These are phyloP conservation scores for Sporisorium iseilematis-ciliati DNA, from an alignment of 1,284 basidiomycete species.

Conservation along the genomic window DNA sequence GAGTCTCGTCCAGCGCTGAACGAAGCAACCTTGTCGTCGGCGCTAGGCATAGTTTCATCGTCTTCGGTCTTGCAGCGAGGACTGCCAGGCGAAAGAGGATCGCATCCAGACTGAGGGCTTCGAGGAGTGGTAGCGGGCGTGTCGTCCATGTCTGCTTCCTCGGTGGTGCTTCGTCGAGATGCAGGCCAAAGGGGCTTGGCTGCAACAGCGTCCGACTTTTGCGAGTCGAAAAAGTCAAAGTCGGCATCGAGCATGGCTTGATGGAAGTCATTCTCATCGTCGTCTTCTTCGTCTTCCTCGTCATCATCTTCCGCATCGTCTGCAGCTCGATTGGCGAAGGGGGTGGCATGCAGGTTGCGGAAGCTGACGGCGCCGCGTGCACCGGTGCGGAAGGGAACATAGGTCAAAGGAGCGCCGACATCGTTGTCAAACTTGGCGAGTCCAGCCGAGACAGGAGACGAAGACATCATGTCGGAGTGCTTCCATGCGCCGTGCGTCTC, in stretches of 20 bases:
- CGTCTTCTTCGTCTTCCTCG: slow-evolving; percentile 46
- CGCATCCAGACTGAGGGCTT: slow-evolving; percentile 51
- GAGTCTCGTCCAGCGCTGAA: slow-evolving; percentile 36
- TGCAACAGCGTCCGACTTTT: slow-evolving; percentile 25
- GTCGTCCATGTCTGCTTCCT: slow-evolving; percentile 48
- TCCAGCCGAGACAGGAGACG: slow-evolving; percentile 39
- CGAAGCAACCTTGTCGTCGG: slow-evolving; percentile 12
- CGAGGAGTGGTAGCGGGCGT: slow-evolving; percentile 57
- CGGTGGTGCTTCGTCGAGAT: slow-evolving; percentile 18
- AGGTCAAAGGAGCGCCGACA: slow-evolving; percentile 26
- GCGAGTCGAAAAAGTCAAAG: slow-evolving; percentile 55
- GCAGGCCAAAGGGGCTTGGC: slow-evolving; percentile 24
- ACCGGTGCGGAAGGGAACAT: slow-evolving; percentile 24
- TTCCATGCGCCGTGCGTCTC: slow-evolving; percentile 18
- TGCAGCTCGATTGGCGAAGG: slow-evolving; percentile 11
- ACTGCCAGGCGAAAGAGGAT: slow-evolving; percentile 40
- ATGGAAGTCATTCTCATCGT: slow-evolving; percentile 66
- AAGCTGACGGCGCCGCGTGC: slow-evolving; percentile 15
- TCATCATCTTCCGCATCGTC: slow-evolving; percentile 13
- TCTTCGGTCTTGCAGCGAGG: slow-evolving; percentile 38
- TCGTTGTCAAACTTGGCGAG: slow-evolving; percentile 39
- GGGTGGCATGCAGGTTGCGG: slow-evolving; percentile 17
- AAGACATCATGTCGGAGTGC: slow-evolving; percentile 29
- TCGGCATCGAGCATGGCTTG: slow-evolving; percentile 65
- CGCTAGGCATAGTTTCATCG: background rate